Evolutionary conservation across 2,329 filamentous ascomycete species (phyloP), one percentile per base, ranked within the genome.

Genomic region (Albophoma yamanashiensis): DNA sequence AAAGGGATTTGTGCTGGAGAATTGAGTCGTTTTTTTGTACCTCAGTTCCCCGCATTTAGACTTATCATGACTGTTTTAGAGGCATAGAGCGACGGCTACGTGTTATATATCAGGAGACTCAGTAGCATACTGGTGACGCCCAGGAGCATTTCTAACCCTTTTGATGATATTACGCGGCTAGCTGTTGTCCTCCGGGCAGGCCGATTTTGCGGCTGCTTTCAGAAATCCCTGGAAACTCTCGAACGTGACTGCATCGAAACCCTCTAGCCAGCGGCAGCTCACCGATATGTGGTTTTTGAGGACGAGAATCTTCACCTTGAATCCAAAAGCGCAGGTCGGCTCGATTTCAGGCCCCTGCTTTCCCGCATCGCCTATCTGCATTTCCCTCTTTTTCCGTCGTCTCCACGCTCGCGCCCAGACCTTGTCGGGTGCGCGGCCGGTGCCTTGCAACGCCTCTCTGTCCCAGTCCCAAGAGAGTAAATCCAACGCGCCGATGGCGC

Each of bases 161-260:
- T 47, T 11, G 9, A 17, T 20, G 42, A 47, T 47, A 5, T 14
- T 15, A 47, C 4, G 3, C 11, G 22, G n/a, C 22, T 25, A 17
- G 14, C 45, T 6, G 1, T 45, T 38, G 22, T 50, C 27, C 34
- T n/a, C 14, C 20, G 39, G 36, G 11, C 14, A 50, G 1, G 64
- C 64, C 8, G 58, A 58, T 50, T 63, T 62, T 1, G 62, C 67
- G 5, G 68, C 77, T 11, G 69, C 63, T 71, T 86, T 89, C 53
- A 95, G 64, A 77, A 92, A 91, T 0, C 91, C 92, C 62, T 86
- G 88, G 63, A 99, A 91, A 70, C 92, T 97, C 74, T 95, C 89
- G 72, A 93, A 96, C 0, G 94, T 69, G 0, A 86, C 79, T 22
- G 82, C 77, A 64, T 96, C 89, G 7, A 79, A 78, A 0, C 94